These are phyloP conservation scores for Penicillium bovifimosum DNA, from an alignment of 495 filamentous ascomycete species.

Conservation along the genomic window DNA sequence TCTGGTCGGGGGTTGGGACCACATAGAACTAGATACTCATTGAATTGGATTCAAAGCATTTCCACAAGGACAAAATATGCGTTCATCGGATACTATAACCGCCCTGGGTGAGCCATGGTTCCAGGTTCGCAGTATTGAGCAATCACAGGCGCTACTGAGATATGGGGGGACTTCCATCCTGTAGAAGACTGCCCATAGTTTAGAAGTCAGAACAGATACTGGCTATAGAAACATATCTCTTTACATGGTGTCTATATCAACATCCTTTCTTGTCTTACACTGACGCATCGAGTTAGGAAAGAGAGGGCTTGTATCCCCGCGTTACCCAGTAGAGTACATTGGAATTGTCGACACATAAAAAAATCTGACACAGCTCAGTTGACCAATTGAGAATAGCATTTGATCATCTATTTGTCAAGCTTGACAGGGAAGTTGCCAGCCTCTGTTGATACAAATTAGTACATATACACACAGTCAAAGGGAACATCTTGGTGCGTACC, in stretches of 20 bases:
- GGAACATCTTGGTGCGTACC: conserved; percentile 55
- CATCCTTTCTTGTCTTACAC: conserved; percentile 18
- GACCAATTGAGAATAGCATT: conserved; percentile 17
- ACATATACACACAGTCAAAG: conserved; percentile 3
- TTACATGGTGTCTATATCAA: conserved; percentile 34
- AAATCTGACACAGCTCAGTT: conserved; percentile 22
- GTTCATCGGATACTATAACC: background rate
- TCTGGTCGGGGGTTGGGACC: conserved; percentile 2
- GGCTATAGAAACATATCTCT: conserved; percentile 9
- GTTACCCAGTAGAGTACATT: conserved; percentile 43
- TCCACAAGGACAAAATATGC: conserved; percentile 10
- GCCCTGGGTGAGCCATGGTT: background rate
- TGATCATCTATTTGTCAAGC: conserved; percentile 38
- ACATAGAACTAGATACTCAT: conserved; percentile 26
- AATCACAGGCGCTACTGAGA: no score
- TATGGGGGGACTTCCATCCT: no score
- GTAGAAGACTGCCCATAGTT: background rate
- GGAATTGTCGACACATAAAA: conserved; percentile 38
- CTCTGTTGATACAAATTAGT: conserved; percentile 48
- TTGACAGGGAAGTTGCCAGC: conserved; percentile 81
- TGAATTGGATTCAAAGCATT: conserved; percentile 19
- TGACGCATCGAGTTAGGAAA: conserved; percentile 15
- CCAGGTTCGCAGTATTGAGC: background rate
- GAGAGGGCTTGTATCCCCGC: conserved; percentile 30
- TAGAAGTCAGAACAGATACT: background rate